Conservation (phyloP, 805 yeast genomes). For the Metschnikowia colocasiae region DNA sequence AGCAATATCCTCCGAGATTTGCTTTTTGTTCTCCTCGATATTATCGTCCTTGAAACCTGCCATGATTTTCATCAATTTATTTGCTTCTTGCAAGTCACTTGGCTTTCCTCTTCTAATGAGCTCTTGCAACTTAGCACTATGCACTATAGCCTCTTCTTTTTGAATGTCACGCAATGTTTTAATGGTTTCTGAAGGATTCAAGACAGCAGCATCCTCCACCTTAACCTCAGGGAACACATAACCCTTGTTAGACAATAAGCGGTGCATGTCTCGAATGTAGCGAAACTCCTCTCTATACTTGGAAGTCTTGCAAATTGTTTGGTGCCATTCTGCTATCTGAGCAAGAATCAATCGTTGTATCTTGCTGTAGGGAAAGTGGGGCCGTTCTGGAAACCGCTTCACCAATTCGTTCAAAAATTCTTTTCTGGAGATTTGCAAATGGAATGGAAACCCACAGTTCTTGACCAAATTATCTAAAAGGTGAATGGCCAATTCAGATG, state of each 20-base stretch:
- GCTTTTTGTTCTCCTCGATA: slow-evolving; percentile 66
- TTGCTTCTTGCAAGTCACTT: slow-evolving; percentile 92
- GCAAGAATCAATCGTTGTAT: slow-evolving; percentile 83
- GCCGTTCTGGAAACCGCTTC: slow-evolving; percentile 89
- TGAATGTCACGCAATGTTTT: slow-evolving; percentile 88
- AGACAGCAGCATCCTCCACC: slow-evolving; percentile 86
- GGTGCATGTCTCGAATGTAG: slow-evolving; percentile 92
- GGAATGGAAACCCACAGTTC: slow-evolving; percentile 97
- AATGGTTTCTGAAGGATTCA: slow-evolving; percentile 82
- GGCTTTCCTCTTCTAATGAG: slow-evolving; percentile 94
- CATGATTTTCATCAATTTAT: slow-evolving; percentile 94
- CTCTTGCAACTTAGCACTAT: slow-evolving; percentile 93
- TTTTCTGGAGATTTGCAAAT: slow-evolving; percentile 88
- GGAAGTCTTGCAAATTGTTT: slow-evolving; percentile 86
- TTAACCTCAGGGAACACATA: slow-evolving; percentile 90
- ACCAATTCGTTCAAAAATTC: slow-evolving; percentile 93
- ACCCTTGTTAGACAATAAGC: slow-evolving; percentile 84
- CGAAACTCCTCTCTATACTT: slow-evolving; percentile 89
- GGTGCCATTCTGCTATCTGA: slow-evolving; percentile 95
- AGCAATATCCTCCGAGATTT: slow-evolving; percentile 78
- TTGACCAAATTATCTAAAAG: slow-evolving; percentile 87
- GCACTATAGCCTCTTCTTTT: slow-evolving; percentile 88
- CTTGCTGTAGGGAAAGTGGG: slow-evolving; percentile 79
- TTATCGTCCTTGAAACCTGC: slow-evolving; percentile 93
- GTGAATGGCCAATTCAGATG: slow-evolving; percentile 77